Base-by-base conservation (phyloP, 768 basidiomycete genomes). In the Lactifluus piperatus region DNA sequence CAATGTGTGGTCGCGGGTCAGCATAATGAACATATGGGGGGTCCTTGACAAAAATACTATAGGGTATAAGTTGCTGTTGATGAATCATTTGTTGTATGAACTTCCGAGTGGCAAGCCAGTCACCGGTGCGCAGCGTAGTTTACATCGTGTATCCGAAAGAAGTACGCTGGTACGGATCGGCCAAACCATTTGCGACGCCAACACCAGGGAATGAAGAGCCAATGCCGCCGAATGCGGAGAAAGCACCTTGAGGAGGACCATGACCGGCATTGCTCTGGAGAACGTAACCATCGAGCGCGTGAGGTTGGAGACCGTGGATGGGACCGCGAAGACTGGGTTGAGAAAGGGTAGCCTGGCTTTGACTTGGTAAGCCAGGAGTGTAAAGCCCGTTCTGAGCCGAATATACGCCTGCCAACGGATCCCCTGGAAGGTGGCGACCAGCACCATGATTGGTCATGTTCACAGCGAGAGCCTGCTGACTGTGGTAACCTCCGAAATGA, bases 61-160 rank as follows among this genome's bases (percentile, higher is more conserved):
- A 54, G 62, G 65, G 64, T 66, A 63, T 66, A 65, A 48, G 58
- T 51, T 50, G 58, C 27, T 63, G 51, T 49, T 52, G 52, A 45
- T 61, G 57, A 53, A 54, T 46, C 48, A 32, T 41, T 54, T 51
- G 55, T 39, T 52, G 50, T 8, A 39, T 47, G 62, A 46, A 36
- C 51, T 54, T 55, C 43, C 47, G 46, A 50, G 26, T 51, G 43
- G 51, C 51, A 46, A 51, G 59, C 45, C 30, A 43, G 24, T 43
- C 52, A 34, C 50, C 52, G 37, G 54, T 54, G 57, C 43, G 27
- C 43, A 45, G 43, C 48, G 52, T 56, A 60, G 45, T 73, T 83
- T 79, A 91, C 86, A 90, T 88, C 69, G 86, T 83, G 67, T 91
- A 91, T 58, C 83, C 85, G 67, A 85, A 91, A 63, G 76, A 74